Percentiles rank a stretch among this genome's conserved stretches.
These are phyloP conservation scores for Paxillus rubicundulus DNA, from an alignment of 768 basidiomycete genomes.

Conservation along the genomic window DNA sequence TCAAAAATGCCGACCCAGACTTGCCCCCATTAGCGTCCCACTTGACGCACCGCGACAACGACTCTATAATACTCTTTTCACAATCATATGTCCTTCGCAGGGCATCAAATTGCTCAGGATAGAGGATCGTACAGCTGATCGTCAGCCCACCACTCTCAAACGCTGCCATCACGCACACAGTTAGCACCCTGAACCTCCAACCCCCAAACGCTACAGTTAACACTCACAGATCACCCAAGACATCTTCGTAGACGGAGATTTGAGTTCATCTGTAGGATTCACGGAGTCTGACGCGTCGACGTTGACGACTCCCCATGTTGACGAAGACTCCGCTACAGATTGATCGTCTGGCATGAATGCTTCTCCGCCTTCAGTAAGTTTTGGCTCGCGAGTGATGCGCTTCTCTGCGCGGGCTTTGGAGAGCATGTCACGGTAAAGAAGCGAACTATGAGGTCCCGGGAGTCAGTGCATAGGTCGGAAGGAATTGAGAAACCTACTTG, in stretches of 20 bases:
- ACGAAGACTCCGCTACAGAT: conserved; percentile 77
- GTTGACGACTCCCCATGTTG: conserved; percentile 92
- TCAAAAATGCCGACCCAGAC: conserved; percentile 94
- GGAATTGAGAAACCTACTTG: conserved; percentile 50
- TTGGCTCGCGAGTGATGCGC: conserved; percentile 56
- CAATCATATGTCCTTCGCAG: conserved; percentile 90
- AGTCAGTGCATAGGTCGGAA: conserved; percentile 5
- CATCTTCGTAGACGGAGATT: conserved; percentile 71
- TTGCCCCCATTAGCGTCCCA: conserved; percentile 97
- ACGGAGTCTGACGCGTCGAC: conserved; percentile 63
- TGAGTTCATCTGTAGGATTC: conserved; percentile 75
- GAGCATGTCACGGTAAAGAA: conserved; percentile 79
- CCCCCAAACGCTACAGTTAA: background rate
- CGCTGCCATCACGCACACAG: conserved; percentile 42
- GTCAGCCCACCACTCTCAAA: conserved; percentile 88
- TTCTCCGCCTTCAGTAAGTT: conserved; percentile 66
- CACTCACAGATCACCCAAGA: conserved; percentile 79
- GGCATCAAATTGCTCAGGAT: conserved; percentile 96
- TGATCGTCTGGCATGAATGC: conserved; percentile 91
- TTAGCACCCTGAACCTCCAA: background rate
- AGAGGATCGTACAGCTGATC: conserved; percentile 92
- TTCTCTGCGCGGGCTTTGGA: conserved; percentile 76
- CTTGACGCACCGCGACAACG: conserved; percentile 88
- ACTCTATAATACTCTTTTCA: conserved; percentile 92
- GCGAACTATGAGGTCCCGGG: conserved; percentile 49